A percentile compares a stretch with the other conserved stretches of the same genome.
Evolutionary conservation across 2,329 filamentous ascomycete species (phyloP).

Genomic region (Xylaria multiplex): DNA sequence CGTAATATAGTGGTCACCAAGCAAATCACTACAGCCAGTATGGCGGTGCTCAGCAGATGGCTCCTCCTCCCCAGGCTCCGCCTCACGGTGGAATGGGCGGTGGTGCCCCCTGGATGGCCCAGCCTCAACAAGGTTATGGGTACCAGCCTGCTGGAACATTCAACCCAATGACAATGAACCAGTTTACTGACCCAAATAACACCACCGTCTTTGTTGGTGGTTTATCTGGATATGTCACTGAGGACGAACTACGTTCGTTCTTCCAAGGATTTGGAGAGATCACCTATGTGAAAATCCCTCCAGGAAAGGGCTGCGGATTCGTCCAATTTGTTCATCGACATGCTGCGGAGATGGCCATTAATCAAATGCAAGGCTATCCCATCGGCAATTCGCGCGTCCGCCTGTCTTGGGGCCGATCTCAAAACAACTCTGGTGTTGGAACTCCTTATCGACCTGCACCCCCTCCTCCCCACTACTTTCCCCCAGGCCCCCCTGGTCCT

Average conservation of each 20-base stretch:
- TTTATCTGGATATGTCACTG: conserved; percentile 96
- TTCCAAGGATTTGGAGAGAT: conserved; percentile 99
- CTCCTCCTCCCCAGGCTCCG: conserved; percentile 54
- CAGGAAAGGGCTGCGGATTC: conserved; percentile 98
- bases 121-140: conserved; percentile 53
- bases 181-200: conserved; percentile 99
- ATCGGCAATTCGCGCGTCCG: conserved; percentile 98
- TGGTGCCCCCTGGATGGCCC: conserved; percentile 50
- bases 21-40: conserved; percentile 52
- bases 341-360: conserved; percentile 99
- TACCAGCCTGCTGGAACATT: conserved; percentile 56
- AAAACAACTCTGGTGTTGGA: conserved; percentile 99
- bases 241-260: conserved; percentile 99
- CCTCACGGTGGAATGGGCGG: conserved; percentile 54
- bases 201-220: conserved; percentile 98
- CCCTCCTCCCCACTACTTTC: conserved; percentile 50
- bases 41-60: conserved; percentile 52
- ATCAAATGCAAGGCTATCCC: conserved; percentile 99
- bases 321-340: conserved; percentile 99
- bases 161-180: conserved; percentile 81
- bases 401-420: conserved; percentile 95
- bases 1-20: conserved; percentile 51
- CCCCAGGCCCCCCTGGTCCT: conserved; percentile 46
- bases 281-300: conserved; percentile 99
- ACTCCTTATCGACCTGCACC: conserved; percentile 97